Evolutionary conservation across 148 eudicot species (phyloP), one percentile per base, ranked within the genome.

Genomic region (Suaeda aralocaspica): DNA sequence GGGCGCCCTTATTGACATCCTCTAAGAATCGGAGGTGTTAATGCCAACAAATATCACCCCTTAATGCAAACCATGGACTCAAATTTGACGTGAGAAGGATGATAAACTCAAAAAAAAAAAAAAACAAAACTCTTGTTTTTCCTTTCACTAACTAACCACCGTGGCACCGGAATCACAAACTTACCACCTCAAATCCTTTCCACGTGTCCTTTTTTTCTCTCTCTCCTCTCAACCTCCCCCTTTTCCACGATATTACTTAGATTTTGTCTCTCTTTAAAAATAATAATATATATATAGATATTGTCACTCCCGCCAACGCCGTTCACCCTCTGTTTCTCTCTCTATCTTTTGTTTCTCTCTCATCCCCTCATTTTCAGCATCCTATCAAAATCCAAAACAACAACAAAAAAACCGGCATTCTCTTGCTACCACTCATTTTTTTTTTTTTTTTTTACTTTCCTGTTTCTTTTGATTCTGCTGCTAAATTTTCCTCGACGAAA

Each of bases 261-360:
- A n/a, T n/a, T n/a, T n/a, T n/a, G n/a, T 30, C 59, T 44, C 67
- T 41, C 33, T 42, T 15, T 56, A 9, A 11, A 51, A 18, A 51
- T 60, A n/a, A n/a, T n/a, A n/a, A n/a, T n/a, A n/a, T n/a, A n/a
- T n/a, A n/a, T n/a, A n/a, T n/a, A n/a, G n/a, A n/a, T n/a, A n/a
- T n/a, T n/a, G 30, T 46, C 66, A 1, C 46, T 72, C 78, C 72
- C 82, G 78, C 78, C 78, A 70, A 59, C 72, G 58, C 65, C 78
- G 72, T 59, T 30, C 78, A n/a, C 64, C 72, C 74, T 64, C 67
- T 41, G n/a, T n/a, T n/a, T n/a, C n/a, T n/a, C n/a, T n/a, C n/a
- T n/a, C n/a, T n/a, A n/a, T n/a, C n/a, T n/a, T n/a, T n/a, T n/a
- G n/a, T 69, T 41, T 70, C 74, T 66, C 57, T 36, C 14, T 31